phyloP scores from a whole-genome alignment of 768 basidiomycete species.

The Macrolepiota fuliginosa region DNA sequence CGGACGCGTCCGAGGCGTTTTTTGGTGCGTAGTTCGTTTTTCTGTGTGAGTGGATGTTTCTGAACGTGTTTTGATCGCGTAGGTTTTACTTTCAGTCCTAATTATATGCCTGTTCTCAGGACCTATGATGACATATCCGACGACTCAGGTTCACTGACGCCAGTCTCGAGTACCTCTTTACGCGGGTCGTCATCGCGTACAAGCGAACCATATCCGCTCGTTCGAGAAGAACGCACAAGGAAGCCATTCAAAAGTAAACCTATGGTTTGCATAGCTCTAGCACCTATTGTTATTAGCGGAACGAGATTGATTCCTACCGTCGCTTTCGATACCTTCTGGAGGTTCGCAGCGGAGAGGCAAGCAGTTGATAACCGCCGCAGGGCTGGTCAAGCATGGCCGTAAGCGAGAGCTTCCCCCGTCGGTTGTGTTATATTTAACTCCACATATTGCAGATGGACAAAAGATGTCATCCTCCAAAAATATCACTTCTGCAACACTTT shows the following conservation, averaged over 20 bases:
- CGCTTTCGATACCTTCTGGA: conserved; percentile 62
- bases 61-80: conserved; percentile 4
- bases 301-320: conserved; percentile 41
- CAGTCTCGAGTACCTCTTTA: background rate
- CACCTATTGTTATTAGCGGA: conserved; percentile 34
- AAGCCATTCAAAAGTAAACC: background rate
- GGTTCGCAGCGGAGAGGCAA: conserved; percentile 55
- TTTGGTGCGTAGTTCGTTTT: background rate
- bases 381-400: conserved; percentile 50
- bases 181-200: background rate
- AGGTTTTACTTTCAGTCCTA: background rate
- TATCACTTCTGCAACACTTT: conserved; percentile 74
- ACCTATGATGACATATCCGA: background rate
- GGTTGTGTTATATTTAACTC: background rate
- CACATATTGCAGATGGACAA: conserved; percentile 55
- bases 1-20: conserved; percentile 4
- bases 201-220: background rate
- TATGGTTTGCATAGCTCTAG: background rate
- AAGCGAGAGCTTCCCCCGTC: conserved; percentile 4
- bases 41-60: background rate
- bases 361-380: conserved; percentile 54
- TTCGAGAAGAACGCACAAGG: background rate
- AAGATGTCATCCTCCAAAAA: conserved; percentile 52
- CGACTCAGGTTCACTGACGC: background rate
- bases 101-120: conserved; percentile 13